Evolutionary conservation across 2,329 filamentous ascomycete genomes (phyloP).

Genomic region (Onygenales sp.): DNA sequence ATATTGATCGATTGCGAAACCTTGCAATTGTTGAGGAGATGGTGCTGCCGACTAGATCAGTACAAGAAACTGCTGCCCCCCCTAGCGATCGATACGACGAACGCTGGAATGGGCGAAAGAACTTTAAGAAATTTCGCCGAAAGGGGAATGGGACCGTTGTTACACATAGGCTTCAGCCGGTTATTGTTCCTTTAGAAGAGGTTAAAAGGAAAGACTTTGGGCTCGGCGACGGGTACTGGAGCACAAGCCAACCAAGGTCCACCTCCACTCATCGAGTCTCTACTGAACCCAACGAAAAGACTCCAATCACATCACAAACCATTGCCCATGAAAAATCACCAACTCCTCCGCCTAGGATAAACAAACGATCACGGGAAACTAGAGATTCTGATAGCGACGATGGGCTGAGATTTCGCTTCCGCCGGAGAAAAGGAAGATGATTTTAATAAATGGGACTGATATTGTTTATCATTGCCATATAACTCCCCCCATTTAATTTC

Average conservation of each 20-base stretch:
- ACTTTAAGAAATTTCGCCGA: conserved; percentile 76
- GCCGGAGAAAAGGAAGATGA: conserved; percentile 28
- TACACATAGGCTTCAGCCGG: conserved; percentile 38
- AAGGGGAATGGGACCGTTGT: conserved; percentile 22
- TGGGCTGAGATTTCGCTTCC: conserved; percentile 47
- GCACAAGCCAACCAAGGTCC: conserved; percentile 19
- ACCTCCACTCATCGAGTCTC: not conserved
- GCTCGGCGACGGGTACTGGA: conserved; percentile 69
- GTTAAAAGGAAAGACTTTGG: conserved; percentile 63
- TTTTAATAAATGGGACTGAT: not conserved
- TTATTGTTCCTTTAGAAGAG: conserved; percentile 64
- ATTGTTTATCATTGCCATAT: too few relatives aligned
- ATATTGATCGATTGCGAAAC: conserved; percentile 62
- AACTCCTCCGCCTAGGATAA: conserved; percentile 14
- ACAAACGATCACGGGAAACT: conserved; percentile 25
- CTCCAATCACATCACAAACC: conserved; percentile 11
- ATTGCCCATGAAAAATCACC: conserved; percentile 11
- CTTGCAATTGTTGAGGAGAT: conserved; percentile 71
- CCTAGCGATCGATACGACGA: conserved; percentile 65
- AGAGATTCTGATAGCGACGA: conserved; percentile 49
- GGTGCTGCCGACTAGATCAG: conserved; percentile 41
- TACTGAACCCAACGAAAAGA: not conserved
- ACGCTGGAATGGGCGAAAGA: conserved; percentile 86
- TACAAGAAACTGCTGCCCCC: conserved; percentile 21
- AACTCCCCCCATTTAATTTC: too few relatives aligned